A percentile compares a stretch with the other conserved stretches of the same genome.
Conservation (phyloP, 495 filamentous ascomycete species). For the Stereocaulon alpinum region DNA sequence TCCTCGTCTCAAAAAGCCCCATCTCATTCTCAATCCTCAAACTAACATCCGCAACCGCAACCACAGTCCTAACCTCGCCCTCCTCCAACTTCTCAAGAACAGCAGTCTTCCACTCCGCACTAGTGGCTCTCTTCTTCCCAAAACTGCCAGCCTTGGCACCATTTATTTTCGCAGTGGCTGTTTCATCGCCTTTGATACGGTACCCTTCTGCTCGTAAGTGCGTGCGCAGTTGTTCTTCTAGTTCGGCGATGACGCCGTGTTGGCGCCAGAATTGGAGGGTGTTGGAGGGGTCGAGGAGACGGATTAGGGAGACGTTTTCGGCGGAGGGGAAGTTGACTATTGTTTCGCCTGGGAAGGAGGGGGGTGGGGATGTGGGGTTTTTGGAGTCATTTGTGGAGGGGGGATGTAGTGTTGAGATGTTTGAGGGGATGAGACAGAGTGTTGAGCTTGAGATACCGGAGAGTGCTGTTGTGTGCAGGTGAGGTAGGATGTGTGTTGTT, state of each 20-base stretch:
- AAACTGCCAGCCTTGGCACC: not conserved
- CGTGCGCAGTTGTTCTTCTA: constrained; percentile 16
- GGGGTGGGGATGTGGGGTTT: not conserved
- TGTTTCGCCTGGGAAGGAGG: constrained; percentile 13
- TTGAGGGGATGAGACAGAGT: constrained; percentile 27
- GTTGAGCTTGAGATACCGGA: constrained; percentile 22
- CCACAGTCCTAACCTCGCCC: constrained; percentile 16
- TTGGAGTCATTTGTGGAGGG: not conserved
- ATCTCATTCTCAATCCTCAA: constrained; percentile 25
- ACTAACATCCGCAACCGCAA: constrained; percentile 21
- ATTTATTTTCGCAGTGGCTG: not conserved
- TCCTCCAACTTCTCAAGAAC: not conserved
- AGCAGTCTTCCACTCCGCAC: constrained; percentile 1
- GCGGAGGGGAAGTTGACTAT: constrained; percentile 23
- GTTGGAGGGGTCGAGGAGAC: constrained; percentile 23
- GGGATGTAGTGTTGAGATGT: constrained; percentile 17
- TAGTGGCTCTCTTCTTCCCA: not conserved
- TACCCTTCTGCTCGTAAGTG: constrained; percentile 15
- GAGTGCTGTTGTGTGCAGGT: constrained; percentile 19
- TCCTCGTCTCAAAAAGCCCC: constrained; percentile 28
- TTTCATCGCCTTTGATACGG: constrained; percentile 6
- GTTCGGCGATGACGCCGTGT: constrained; percentile 18
- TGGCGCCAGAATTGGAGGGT: constrained; percentile 25
- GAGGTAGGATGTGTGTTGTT: constrained; percentile 22
- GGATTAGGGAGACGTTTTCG: constrained; percentile 21